phyloP scores from a whole-genome alignment of 768 basidiomycete species.

The Austroboletus festivus region DNA sequence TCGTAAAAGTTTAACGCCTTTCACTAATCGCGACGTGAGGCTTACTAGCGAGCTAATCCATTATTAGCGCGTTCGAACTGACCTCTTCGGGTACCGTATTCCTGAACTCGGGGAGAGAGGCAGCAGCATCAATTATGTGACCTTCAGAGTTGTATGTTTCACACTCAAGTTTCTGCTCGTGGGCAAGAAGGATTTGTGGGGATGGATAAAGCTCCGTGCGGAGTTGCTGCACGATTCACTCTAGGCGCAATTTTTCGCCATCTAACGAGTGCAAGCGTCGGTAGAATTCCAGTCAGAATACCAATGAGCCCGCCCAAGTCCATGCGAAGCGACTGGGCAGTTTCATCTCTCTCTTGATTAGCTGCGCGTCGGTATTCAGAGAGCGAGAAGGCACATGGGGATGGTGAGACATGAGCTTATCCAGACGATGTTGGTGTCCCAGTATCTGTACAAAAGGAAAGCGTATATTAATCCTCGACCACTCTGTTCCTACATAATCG shows the following conservation, averaged over 20 bases:
- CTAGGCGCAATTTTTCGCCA: background rate
- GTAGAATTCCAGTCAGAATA: background rate
- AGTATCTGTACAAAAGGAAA: too few relatives aligned
- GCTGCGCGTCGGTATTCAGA: too few relatives aligned
- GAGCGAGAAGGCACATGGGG: too few relatives aligned
- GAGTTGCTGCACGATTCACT: background rate
- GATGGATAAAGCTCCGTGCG: background rate
- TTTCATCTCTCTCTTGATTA: too few relatives aligned
- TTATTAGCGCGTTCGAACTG: background rate
- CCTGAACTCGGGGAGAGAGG: background rate
- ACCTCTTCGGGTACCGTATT: background rate
- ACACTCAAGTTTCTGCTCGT: constrained; percentile 7
- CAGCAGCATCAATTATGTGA: background rate
- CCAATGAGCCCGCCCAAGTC: background rate
- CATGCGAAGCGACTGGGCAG: too few relatives aligned
- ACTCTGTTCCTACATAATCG: too few relatives aligned
- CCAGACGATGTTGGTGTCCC: too few relatives aligned
- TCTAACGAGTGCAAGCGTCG: background rate
- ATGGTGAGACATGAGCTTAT: too few relatives aligned
- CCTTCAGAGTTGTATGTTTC: constrained; percentile 2
- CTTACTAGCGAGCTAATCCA: constrained; percentile 3
- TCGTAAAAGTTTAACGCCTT: too few relatives aligned
- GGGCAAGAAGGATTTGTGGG: background rate
- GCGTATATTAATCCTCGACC: too few relatives aligned
- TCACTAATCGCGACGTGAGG: too few relatives aligned